Percentiles rank a stretch among this genome's conserved stretches.
These are phyloP conservation scores for Alternaria brassicicola DNA, from an alignment of 2,329 filamentous ascomycete species.

Conservation along the genomic window DNA sequence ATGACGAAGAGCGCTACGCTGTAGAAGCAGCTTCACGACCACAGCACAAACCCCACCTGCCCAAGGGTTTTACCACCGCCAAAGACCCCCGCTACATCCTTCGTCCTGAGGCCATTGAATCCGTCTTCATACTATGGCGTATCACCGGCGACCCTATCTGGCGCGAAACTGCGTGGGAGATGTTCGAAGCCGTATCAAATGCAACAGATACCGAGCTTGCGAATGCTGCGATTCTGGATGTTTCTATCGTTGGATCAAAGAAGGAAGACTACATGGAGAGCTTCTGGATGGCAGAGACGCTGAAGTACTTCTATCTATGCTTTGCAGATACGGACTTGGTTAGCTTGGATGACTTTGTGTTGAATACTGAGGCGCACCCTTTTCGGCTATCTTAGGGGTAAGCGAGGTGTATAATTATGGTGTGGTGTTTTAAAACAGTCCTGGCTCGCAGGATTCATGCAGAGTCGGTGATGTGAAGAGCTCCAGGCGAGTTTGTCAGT, in stretches of 20 bases:
- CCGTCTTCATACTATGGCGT: conserved; percentile 64
- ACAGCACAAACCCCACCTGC: conserved; percentile 36
- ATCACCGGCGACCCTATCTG: conserved; percentile 60
- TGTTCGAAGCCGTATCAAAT: conserved; percentile 52
- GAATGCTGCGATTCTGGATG: conserved; percentile 54
- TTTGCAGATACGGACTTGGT: conserved; percentile 54
- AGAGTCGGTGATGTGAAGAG: not conserved
- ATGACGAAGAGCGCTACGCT: conserved; percentile 50
- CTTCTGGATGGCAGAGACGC: conserved; percentile 58
- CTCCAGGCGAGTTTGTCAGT: not conserved
- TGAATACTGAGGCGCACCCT: conserved; percentile 59
- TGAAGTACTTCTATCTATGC: conserved; percentile 59
- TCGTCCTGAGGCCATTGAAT: conserved; percentile 64
- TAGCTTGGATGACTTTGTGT: conserved; percentile 56
- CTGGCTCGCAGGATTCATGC: not conserved
- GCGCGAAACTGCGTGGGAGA: conserved; percentile 55
- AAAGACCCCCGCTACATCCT: conserved; percentile 54
- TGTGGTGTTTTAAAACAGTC: not conserved
- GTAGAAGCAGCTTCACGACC: conserved; percentile 21
- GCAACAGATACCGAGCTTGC: conserved; percentile 50
- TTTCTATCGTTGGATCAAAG: conserved; percentile 38
- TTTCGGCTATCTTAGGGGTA: conserved; percentile 53
- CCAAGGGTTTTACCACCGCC: conserved; percentile 56
- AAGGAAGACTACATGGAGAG: conserved; percentile 49
- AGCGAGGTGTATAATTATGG: conserved; percentile 24